Evolutionary conservation across 192 early-diverging fungal species (phyloP).

Genomic region (Chytriomyces confervae): DNA sequence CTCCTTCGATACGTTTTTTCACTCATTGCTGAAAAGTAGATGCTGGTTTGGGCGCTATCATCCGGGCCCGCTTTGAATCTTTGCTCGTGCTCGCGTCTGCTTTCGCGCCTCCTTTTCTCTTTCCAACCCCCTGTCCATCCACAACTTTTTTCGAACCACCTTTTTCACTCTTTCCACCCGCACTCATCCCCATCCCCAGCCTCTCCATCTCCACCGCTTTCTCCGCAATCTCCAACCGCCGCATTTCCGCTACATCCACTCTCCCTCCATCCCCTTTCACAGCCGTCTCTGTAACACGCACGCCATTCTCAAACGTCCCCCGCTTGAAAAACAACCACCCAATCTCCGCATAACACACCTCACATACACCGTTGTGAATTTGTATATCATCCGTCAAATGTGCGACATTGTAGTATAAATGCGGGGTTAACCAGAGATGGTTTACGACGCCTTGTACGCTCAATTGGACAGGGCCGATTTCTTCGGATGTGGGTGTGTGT

Average conservation of each 20-base stretch:
- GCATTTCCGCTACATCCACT: background rate
- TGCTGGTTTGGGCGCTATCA: constrained; percentile 10
- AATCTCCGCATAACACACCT: constrained; percentile 39
- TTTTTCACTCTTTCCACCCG: too few species aligned
- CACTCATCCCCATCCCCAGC: background rate
- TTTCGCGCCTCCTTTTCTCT: background rate
- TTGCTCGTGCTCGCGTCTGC: background rate
- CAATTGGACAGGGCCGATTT: constrained; percentile 1
- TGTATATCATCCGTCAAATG: background rate
- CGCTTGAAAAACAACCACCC: constrained; percentile 31
- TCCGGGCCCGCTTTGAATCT: constrained; percentile 13
- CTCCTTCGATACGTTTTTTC: too few species aligned
- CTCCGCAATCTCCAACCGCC: constrained; percentile 10
- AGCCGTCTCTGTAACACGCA: background rate
- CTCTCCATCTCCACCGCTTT: constrained; percentile 9
- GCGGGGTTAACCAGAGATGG: constrained; percentile 38
- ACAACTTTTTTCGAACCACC: too few species aligned
- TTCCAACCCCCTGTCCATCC: background rate
- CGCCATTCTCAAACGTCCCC: constrained; percentile 28
- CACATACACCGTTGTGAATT: constrained; percentile 36
- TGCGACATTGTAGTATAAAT: constrained; percentile 35
- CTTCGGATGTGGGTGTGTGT: background rate
- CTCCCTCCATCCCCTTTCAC: background rate
- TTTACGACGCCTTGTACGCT: constrained; percentile 17
- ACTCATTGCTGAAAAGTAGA: background rate